Evolutionary conservation across 495 filamentous ascomycete genomes (phyloP).

Genomic region (Penicillium macrosclerotiorum): DNA sequence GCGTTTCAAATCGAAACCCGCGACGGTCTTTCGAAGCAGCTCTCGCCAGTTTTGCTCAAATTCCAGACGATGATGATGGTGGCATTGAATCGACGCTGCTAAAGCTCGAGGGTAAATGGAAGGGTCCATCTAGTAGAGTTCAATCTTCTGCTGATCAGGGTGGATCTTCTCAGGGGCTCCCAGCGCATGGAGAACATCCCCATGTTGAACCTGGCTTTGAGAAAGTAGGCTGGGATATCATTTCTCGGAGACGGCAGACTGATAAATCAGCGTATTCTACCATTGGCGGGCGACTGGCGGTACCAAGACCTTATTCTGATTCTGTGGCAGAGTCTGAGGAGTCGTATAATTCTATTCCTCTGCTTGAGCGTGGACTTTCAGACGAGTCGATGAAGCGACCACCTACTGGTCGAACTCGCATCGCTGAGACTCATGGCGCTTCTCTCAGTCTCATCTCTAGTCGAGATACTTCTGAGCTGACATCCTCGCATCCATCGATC

Average conservation of each 20-base stretch:
- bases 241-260: slow-evolving; percentile 26
- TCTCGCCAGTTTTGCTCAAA: slow-evolving; percentile 80
- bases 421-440: slow-evolving; percentile 10
- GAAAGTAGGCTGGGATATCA: slow-evolving; percentile 14
- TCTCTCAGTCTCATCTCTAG: slow-evolving; percentile 26
- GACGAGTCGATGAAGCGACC: slow-evolving; percentile 53
- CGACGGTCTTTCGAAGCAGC: slow-evolving; percentile 88
- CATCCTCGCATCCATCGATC: slow-evolving; percentile 47
- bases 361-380: slow-evolving; percentile 70
- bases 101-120: slow-evolving; percentile 88
- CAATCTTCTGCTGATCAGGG: too few species aligned
- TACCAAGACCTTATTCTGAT: slow-evolving; percentile 37
- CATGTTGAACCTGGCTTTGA: neutral
- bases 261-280: slow-evolving; percentile 32
- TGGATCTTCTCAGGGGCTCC: too few species aligned
- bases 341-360: slow-evolving; percentile 75
- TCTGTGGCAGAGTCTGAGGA: slow-evolving; percentile 55
- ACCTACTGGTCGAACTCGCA: slow-evolving; percentile 8
- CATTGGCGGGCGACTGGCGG: slow-evolving; percentile 26
- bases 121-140: too few species aligned
- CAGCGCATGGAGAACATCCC: neutral
- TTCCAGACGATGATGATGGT: slow-evolving; percentile 92
- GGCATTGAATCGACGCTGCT: slow-evolving; percentile 87
- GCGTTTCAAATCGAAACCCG: slow-evolving; percentile 72
- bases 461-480: slow-evolving; percentile 31